Evolutionary conservation across 108 stramenopile species (phyloP).

Genomic region (Bacterosira constricta): DNA sequence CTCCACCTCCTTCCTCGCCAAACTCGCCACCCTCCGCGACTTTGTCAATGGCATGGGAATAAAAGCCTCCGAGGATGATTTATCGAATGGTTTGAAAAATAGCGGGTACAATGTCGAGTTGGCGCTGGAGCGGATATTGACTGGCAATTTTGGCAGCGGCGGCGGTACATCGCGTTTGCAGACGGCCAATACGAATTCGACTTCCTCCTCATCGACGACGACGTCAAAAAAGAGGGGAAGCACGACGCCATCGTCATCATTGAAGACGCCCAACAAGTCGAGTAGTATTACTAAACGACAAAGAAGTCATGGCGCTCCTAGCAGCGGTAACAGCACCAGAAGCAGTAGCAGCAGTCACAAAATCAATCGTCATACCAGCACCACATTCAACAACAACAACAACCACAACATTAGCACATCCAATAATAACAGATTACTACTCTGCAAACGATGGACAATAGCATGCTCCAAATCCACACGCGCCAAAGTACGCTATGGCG

Average conservation of each 20-base stretch:
- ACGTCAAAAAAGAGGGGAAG: too few relatives aligned
- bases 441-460: conserved; percentile 80
- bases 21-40: conserved; percentile 58
- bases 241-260: too few relatives aligned
- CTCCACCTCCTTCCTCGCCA: conserved; percentile 50
- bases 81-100: conserved; percentile 56
- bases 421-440: conserved; percentile 21
- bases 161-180: too few relatives aligned
- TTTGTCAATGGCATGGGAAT: conserved; percentile 49
- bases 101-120: conserved; percentile 68
- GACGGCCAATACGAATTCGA: too few relatives aligned
- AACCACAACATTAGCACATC: neutral
- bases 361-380: neutral
- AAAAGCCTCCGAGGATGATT: conserved; percentile 49
- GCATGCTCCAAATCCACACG: conserved; percentile 45
- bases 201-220: too few relatives aligned
- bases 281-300: too few relatives aligned
- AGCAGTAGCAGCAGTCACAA: neutral
- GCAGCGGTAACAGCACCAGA: too few relatives aligned
- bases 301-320: too few relatives aligned
- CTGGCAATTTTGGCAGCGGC: too few relatives aligned
- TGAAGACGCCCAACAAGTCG: too few relatives aligned
- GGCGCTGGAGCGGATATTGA: conserved; percentile 73
- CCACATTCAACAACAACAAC: neutral
- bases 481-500: conserved; percentile 39